phyloP scores from a whole-genome alignment of 208 protist genomes.

The Trypanosoma scelopori region DNA sequence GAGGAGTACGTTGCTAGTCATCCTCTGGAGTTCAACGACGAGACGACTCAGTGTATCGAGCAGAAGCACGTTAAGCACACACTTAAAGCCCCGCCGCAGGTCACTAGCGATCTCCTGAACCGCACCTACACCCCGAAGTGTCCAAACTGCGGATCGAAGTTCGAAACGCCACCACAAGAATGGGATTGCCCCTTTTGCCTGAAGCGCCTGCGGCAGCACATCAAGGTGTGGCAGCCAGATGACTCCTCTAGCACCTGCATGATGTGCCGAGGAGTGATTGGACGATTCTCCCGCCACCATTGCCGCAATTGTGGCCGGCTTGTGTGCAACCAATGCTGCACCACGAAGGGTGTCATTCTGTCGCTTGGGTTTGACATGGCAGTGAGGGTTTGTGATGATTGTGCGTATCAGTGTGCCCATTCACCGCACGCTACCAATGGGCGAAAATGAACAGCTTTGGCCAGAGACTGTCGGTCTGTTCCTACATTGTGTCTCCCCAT shows the following conservation, averaged over 20 bases:
- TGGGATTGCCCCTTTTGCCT: conserved; percentile 82
- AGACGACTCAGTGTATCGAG: conserved; percentile 39
- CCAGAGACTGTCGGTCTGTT: too few species aligned
- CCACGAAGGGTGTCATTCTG: conserved; percentile 49
- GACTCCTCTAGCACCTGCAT: conserved; percentile 49
- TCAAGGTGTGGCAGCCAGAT: conserved; percentile 88
- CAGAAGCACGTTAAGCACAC: conserved; percentile 60
- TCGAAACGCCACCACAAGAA: conserved; percentile 50
- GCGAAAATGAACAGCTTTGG: too few species aligned
- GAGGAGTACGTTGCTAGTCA: conserved; percentile 73
- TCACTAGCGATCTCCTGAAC: conserved; percentile 41
- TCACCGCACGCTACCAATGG: too few species aligned
- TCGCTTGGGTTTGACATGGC: conserved; percentile 59
- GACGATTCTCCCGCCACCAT: conserved; percentile 83
- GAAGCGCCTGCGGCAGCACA: conserved; percentile 22
- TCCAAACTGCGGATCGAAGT: conserved; percentile 52
- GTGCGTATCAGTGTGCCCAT: conserved; percentile 29
- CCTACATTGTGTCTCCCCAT: too few species aligned
- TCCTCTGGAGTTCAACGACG: conserved; percentile 58
- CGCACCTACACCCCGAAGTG: conserved; percentile 79
- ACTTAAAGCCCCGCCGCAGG: conserved; percentile 54
- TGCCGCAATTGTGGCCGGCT: conserved; percentile 84
- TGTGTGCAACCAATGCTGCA: conserved; percentile 66
- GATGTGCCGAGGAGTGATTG: conserved; percentile 61
- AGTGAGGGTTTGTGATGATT: conserved; percentile 84